Evolutionary conservation across 1,284 basidiomycete species (phyloP).

Genomic region (Tylopilus orsonianus): DNA sequence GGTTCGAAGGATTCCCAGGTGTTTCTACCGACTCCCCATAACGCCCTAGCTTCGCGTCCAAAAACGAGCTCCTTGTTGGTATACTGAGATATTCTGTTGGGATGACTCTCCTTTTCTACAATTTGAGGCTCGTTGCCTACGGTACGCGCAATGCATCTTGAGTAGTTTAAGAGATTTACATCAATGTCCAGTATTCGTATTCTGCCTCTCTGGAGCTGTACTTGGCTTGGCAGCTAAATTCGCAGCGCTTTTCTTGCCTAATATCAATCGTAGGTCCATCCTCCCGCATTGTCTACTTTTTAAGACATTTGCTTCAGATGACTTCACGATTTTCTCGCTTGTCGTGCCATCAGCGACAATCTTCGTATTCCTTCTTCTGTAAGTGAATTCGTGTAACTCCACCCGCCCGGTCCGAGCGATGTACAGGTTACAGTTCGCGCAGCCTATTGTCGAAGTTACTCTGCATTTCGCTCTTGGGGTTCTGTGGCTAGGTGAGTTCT

Average conservation of each 20-base stretch:
- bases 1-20: conserved; percentile 20
- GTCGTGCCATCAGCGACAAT: conserved; percentile 64
- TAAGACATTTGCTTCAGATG: conserved; percentile 41
- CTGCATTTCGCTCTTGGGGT: conserved; percentile 54
- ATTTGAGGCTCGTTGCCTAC: conserved; percentile 51
- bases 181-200: conserved; percentile 47
- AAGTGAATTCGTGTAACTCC: conserved; percentile 18
- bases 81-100: conserved; percentile 1
- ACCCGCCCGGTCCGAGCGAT: neutral
- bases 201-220: conserved; percentile 61
- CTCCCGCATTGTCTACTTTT: neutral
- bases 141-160: conserved; percentile 33
- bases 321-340: conserved; percentile 67
- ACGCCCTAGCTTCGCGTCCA: conserved; percentile 20
- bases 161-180: conserved; percentile 5
- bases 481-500: conserved; percentile 64
- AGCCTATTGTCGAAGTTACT: conserved; percentile 60
- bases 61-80: conserved; percentile 29
- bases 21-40: conserved; percentile 1
- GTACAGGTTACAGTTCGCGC: conserved; percentile 63
- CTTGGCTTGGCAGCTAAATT: conserved; percentile 69
- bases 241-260: conserved; percentile 61
- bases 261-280: conserved; percentile 53
- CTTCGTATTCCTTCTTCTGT: conserved; percentile 57
- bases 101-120: conserved; percentile 60